These are phyloP conservation scores for Pezicula neosporulosa DNA, from an alignment of 2,329 filamentous ascomycete genomes.

Conservation along the genomic window DNA sequence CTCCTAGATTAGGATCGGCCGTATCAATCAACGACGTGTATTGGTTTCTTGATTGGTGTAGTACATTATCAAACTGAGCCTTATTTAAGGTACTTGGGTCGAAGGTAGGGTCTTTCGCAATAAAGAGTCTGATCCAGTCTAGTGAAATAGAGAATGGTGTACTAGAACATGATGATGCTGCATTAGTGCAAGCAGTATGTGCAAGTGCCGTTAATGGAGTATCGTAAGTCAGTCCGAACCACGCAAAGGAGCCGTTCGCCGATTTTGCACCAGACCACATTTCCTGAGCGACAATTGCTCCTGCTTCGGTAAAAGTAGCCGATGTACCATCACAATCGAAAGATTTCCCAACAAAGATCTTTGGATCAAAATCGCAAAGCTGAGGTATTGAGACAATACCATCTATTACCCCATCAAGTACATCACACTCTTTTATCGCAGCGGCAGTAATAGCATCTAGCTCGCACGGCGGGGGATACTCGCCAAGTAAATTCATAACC, in stretches of 20 bases:
- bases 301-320: slow-evolving; percentile 3
- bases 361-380: slow-evolving; percentile 12
- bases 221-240: slow-evolving; percentile 5
- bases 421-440: slow-evolving; percentile 10
- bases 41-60: slow-evolving; percentile 6
- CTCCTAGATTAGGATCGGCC: slow-evolving; percentile 1
- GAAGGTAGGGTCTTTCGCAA: slow-evolving; percentile 28
- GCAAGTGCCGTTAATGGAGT: neutral
- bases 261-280: slow-evolving; percentile 5
- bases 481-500: slow-evolving; percentile 11
- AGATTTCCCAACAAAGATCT: slow-evolving; percentile 2
- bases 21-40: slow-evolving; percentile 22
- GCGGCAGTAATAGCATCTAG: slow-evolving; percentile 8
- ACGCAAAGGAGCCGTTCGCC: slow-evolving; percentile 2
- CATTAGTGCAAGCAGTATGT: neutral
- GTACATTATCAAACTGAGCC: slow-evolving; percentile 2
- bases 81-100: slow-evolving; percentile 8
- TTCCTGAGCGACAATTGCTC: slow-evolving; percentile 3
- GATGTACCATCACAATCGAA: slow-evolving; percentile 8
- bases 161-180: slow-evolving; percentile 10
- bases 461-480: slow-evolving; percentile 8
- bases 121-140: slow-evolving; percentile 32
- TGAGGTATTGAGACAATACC: slow-evolving; percentile 8
- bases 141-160: slow-evolving; percentile 26
- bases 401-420: slow-evolving; percentile 14